phyloP scores from a whole-genome alignment of 176 grass and related monocot genomes.

The Elymus sibiricus region DNA sequence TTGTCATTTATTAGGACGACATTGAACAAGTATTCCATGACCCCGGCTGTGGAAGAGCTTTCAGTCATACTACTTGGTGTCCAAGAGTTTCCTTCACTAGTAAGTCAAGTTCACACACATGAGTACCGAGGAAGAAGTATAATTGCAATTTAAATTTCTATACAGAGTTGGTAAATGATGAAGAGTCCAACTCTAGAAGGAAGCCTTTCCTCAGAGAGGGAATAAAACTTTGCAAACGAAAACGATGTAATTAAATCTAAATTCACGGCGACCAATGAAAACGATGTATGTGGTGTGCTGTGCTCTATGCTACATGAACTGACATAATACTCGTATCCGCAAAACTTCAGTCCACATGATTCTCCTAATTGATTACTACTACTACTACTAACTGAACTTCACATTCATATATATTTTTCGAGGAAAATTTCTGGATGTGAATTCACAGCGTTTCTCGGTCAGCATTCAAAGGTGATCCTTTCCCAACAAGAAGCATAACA shows the following conservation, averaged over 20 bases:
- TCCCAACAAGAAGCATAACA: conserved; percentile 12
- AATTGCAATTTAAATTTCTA: too few relatives aligned
- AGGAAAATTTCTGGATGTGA: background rate
- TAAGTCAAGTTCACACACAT: background rate
- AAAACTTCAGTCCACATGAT: background rate
- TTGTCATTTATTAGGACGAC: background rate
- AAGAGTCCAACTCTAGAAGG: too few relatives aligned
- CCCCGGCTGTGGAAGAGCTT: background rate
- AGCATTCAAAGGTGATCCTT: conserved; percentile 13
- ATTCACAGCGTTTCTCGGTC: background rate
- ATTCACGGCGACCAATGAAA: background rate
- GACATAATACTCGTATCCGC: background rate
- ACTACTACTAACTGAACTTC: background rate
- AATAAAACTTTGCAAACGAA: background rate
- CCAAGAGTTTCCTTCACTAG: background rate
- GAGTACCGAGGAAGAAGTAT: background rate
- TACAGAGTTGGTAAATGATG: background rate
- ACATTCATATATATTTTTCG: background rate
- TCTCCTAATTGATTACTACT: background rate
- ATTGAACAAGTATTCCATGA: background rate
- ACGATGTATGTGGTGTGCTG: background rate
- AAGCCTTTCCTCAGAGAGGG: too few relatives aligned
- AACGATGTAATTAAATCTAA: background rate
- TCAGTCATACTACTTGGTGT: background rate
- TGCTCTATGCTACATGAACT: background rate